Base-by-base conservation (phyloP, 148 eudicot species). In the Pharnaceum exiguum region DNA sequence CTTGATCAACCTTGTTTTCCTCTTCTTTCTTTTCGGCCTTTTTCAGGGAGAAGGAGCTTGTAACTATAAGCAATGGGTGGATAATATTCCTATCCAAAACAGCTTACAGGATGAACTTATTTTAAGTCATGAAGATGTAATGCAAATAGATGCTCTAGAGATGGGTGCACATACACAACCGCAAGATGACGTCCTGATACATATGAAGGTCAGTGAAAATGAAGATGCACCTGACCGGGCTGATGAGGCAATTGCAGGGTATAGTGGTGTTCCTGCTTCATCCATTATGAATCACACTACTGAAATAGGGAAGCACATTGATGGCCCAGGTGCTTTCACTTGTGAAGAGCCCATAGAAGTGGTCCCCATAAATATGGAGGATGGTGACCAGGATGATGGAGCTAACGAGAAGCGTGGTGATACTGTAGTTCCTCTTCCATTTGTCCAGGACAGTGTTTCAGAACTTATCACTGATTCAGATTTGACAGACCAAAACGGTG, bases 21-120 rank as follows among this genome's bases (percentile, higher is more conserved):
- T n/a, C n/a, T n/a, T n/a, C n/a, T n/a, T n/a, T n/a, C n/a, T n/a
- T n/a, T n/a, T n/a, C n/a, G n/a, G n/a, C n/a, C n/a, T n/a, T n/a
- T 31, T 39, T 21, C 62, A 69, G 73, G 73, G 68, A 39, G 53
- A 69, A 9, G 73, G 73, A 47, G 73, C 67, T 55, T 69, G 72
- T 48, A 53, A 21, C 32, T 53, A 33, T 29, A 60, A 5, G 38
- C 66, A 60, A 48, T 45, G 67, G 62, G n/a, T 48, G 10, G 61
- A 68, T 50, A 17, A 50, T 16, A 13, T 40, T 39, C 40, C 63
- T 66, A 45, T n/a, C 38, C 42, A 30, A 21, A 63, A 25, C 39
- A 31, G 0, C 17, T 2, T 32, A 31, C 19, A 51, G 15, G 60
- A 45, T 32, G 60, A 54, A 18, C 35, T 64, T 30, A 16, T 36